Percentiles rank a stretch among this genome's conserved stretches.
phyloP scores from a whole-genome alignment of 805 yeast species.

The Pichia thaimueangensis region DNA sequence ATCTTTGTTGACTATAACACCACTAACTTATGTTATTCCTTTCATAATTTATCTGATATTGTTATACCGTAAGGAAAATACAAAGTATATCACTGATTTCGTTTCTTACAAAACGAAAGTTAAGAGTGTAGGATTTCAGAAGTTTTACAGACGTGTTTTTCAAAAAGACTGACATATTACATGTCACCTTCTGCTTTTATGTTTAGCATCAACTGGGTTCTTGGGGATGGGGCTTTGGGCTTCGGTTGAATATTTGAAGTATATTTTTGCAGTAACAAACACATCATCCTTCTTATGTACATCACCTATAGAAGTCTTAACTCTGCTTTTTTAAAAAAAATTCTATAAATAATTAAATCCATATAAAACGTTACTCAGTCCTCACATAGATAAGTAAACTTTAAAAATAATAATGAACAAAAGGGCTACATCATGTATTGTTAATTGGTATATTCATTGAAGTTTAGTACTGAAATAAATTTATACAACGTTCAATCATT shows the following conservation, averaged over 20 bases:
- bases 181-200: conserved; percentile 18
- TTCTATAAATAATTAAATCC: too few species aligned
- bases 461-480: conserved; percentile 17
- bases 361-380: too few species aligned
- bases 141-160: conserved; percentile 15
- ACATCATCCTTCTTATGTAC: conserved; percentile 28
- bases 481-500: conserved; percentile 25
- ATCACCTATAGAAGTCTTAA: too few species aligned
- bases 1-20: conserved; percentile 23
- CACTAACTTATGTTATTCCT: conserved; percentile 25
- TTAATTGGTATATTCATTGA: too few species aligned
- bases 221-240: conserved; percentile 28
- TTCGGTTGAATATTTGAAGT: conserved; percentile 23
- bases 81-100: background rate
- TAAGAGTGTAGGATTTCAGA: background rate
- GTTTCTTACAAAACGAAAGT: too few species aligned
- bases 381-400: too few species aligned
- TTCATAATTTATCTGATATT: conserved; percentile 18
- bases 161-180: conserved; percentile 14
- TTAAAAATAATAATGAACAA: too few species aligned
- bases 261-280: conserved; percentile 21
- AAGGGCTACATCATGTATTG: too few species aligned
- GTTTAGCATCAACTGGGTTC: conserved; percentile 22
- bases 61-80: conserved; percentile 9
- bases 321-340: too few species aligned